Base-by-base conservation (phyloP, 257 asterid species). In the Leptodermis oblonga region DNA sequence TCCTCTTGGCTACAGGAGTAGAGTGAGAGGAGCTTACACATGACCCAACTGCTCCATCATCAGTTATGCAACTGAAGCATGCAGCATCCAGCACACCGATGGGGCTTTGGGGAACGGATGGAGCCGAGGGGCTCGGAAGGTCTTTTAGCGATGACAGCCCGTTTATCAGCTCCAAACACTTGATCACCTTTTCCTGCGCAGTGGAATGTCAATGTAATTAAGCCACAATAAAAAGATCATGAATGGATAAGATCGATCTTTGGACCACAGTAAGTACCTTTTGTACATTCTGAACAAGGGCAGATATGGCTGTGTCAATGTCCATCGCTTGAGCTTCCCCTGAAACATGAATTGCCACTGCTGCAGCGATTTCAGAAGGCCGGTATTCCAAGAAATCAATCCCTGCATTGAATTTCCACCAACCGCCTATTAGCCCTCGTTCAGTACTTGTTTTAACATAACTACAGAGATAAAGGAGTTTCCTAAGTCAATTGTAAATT, bases 351-450 rank as follows among this genome's bases (percentile, higher is more conserved):
- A 82, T 82, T 67, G 86, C 82, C 59, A 74, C 84, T 4, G 86
- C 86, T 73, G 83, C 82, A 66, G 86, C 83, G 49, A 82, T 76
- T 63, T 73, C 86, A 82, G 86, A 82, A 39, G 83, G 80, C 76
- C 63, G 78, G 79, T 70, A 82, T 64, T 76, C 83, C 77, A 82
- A 70, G 72, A 79, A 76, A 18, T 82, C 71, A 61, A 71, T 76
- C 70, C 79, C 86, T 82, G 82, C 78, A 76, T 65, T 78, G 53
- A 70, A 76, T 78, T 75, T 67, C 75, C 77, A 71, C 68, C 70
- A 30, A 76, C 31, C 63, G 20, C 64, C 3, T 31, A 55, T 49
- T 54, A 65, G 63, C 23, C 31, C 33, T 26, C 23, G 22, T 64
- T 34, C 49, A 17, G 23, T 48, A 17, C 0, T 17, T 17, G 20